Evolutionary conservation across 164 flowering plant genomes (phyloP).

Genomic region (Cinnamomum chago): DNA sequence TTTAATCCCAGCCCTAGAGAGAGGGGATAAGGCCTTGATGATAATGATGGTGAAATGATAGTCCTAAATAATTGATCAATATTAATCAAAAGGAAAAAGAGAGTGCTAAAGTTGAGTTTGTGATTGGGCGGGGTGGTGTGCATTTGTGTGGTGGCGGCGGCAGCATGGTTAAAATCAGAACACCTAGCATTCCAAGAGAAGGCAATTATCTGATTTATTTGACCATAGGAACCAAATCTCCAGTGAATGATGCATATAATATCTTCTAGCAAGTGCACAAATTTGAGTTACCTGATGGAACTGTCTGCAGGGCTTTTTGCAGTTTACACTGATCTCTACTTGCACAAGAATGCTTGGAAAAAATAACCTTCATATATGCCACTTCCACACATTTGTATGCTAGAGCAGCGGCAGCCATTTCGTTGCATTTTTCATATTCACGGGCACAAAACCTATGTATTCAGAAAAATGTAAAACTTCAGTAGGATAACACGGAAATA

Average conservation of each 20-base stretch:
- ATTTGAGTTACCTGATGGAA: constrained; percentile 57
- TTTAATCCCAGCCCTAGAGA: no score
- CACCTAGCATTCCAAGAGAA: neutral
- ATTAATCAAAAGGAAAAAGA: no score
- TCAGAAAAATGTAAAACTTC: neutral
- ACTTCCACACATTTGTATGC: constrained; percentile 92
- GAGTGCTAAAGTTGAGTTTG: no score
- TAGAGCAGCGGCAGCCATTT: constrained; percentile 78
- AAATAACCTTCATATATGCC: constrained; percentile 67
- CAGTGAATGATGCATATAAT: neutral
- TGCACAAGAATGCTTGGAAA: constrained; percentile 35
- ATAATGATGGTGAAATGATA: no score
- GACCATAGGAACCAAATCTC: neutral
- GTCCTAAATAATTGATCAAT: no score
- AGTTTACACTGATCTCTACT: constrained; percentile 52
- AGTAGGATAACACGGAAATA: no score
- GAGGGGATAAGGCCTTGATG: no score
- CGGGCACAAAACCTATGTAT: constrained; percentile 58
- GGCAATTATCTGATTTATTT: neutral
- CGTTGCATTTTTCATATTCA: constrained; percentile 57
- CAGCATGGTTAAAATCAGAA: neutral
- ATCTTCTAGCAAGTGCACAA: neutral
- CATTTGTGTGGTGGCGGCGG: no score
- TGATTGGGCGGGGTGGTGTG: no score
- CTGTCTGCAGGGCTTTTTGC: constrained; percentile 50